These are phyloP conservation scores for Sarocladium kiliense DNA, from an alignment of 2,329 filamentous ascomycete species.

Conservation along the genomic window DNA sequence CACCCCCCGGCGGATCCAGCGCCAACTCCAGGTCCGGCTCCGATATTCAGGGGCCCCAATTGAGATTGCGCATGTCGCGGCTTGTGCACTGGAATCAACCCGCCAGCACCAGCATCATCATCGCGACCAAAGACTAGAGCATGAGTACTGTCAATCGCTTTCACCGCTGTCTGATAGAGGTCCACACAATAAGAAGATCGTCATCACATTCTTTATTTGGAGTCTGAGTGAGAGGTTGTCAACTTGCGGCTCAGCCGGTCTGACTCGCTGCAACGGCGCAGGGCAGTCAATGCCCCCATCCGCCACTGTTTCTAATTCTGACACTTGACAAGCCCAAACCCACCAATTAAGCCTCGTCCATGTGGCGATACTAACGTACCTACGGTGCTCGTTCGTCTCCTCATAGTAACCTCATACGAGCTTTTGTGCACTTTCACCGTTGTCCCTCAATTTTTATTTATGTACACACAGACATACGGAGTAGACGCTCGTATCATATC, in stretches of 20 bases:
- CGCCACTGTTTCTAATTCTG: slow-evolving; percentile 7
- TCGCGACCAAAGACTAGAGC: no score
- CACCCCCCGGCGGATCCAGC: background rate
- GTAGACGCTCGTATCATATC: no score
- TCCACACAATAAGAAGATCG: background rate
- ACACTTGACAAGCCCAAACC: slow-evolving; percentile 5
- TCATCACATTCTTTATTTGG: background rate
- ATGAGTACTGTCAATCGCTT: background rate
- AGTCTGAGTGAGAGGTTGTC: background rate
- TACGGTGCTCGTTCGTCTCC: background rate
- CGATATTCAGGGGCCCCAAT: slow-evolving; percentile 7
- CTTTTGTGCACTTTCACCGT: background rate
- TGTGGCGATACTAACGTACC: background rate
- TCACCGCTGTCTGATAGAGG: background rate
- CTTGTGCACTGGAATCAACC: background rate
- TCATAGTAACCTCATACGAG: background rate
- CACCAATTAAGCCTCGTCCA: no score
- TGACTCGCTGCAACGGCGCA: background rate
- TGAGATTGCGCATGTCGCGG: slow-evolving; percentile 7
- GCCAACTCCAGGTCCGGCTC: slow-evolving; percentile 2
- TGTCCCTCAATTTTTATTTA: background rate
- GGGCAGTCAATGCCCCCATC: background rate
- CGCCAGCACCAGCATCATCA: background rate
- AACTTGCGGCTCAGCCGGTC: background rate
- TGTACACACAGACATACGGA: no score